Base-by-base conservation (phyloP, 371 early-diverging fungal genomes). In the Haplosporangium sp. region DNA sequence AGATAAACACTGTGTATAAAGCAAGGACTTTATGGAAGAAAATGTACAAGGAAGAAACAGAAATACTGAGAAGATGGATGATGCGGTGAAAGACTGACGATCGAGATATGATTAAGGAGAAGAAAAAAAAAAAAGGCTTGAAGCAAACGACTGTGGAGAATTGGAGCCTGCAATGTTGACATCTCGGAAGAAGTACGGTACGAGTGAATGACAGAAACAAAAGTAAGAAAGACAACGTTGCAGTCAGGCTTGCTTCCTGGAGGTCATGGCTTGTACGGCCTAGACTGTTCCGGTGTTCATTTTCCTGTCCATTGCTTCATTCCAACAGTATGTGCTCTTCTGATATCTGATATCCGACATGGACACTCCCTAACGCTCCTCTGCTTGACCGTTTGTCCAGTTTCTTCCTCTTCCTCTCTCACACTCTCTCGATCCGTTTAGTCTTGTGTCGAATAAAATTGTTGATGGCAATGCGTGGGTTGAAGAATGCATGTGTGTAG, bases 1-100 rank as follows among this genome's bases (percentile, higher is more conserved):
- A 45, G 13, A 45, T 29, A 29, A 29, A 29, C 29, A 29, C 29
- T 29, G 29, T 45, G 45, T 45, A 45, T 43, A 23, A 11, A 43
- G n/a, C 20, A 16, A 13, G 43, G 23, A 18, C 40, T 58, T 58
- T 58, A 23, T 41, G 14, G 20, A 23, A 48, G 50, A 37, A 59
- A 59, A 59, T 46, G 36, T 57, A 57, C 57, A 57, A 41, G 57
- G 10, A n/a, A 42, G 38, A 58, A 8, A 45, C 13, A 43, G n/a
- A n/a, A 50, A 18, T 13, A 16, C 11, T 45, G 45, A 45, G 16
- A 3, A 13, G 45, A 16, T 16, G 45, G 45, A 41, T 41, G 41
- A 40, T 6, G 16, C 13, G 38, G 18, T 38, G 38, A 41, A 40
- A 20, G 42, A 56, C 11, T 23, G 41, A 23, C 18, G 48, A 21